Evolutionary conservation across 208 protist genomes (phyloP).

Genomic region (Leishmania gerbilli): DNA sequence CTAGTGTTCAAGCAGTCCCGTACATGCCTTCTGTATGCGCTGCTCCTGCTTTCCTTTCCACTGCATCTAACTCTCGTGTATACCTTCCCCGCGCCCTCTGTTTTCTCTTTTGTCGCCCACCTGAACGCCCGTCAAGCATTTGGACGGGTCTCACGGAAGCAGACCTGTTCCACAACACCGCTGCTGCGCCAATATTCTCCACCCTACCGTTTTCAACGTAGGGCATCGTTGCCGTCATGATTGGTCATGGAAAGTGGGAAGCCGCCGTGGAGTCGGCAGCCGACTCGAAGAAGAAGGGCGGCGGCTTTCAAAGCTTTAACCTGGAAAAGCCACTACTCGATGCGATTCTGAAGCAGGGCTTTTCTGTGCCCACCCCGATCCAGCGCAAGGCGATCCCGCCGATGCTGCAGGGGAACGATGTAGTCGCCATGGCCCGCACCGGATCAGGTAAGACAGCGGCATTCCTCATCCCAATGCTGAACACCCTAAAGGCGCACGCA

Average conservation of each 20-base stretch:
- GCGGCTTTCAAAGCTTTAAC: constrained; percentile 89
- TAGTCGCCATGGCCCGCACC: constrained; percentile 99
- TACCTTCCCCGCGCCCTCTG: neutral
- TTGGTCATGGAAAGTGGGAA: constrained; percentile 76
- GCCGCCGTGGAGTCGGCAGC: constrained; percentile 59
- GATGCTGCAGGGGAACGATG: constrained; percentile 95
- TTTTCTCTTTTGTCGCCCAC: neutral
- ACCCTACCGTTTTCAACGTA: neutral
- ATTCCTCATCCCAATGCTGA: constrained; percentile 98
- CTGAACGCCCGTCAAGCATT: neutral
- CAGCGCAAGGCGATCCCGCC: constrained; percentile 97
- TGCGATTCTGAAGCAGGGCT: constrained; percentile 95
- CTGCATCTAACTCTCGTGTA: neutral
- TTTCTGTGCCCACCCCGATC: constrained; percentile 98
- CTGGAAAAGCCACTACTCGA: constrained; percentile 93
- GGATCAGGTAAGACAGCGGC: constrained; percentile 99
- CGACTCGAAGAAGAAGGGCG: constrained; percentile 73
- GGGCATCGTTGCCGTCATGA: constrained; percentile 28
- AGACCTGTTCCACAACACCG: neutral
- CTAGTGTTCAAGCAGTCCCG: neutral
- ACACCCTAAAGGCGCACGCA: constrained; percentile 92
- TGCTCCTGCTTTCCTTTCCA: neutral
- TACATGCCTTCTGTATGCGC: neutral
- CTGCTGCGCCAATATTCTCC: neutral
- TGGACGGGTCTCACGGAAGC: neutral